Conservation (phyloP, 176 grass and related monocot genomes). For the Ampelocalamus luodianensis region DNA sequence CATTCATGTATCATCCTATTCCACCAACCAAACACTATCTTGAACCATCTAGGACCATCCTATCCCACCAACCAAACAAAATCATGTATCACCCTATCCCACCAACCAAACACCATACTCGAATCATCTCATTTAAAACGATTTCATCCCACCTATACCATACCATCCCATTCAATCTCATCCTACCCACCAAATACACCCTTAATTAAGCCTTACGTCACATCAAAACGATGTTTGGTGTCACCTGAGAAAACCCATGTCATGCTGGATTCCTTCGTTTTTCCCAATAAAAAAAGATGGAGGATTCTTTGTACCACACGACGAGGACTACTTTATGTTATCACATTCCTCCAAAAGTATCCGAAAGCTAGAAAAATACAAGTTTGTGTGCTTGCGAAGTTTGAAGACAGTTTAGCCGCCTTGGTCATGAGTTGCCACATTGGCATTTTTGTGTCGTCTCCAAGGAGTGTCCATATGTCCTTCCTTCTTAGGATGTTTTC, state of each 20-base stretch:
- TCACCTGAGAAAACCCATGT: conserved; percentile 40
- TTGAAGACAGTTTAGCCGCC: background rate
- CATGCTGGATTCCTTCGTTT: conserved; percentile 23
- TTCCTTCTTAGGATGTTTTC: background rate
- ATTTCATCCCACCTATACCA: no score
- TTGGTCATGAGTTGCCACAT: background rate
- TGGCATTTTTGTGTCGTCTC: background rate
- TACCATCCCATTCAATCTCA: no score
- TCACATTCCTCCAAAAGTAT: conserved; percentile 6
- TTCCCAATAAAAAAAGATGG: background rate
- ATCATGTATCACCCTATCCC: no score
- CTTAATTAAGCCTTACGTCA: conserved; percentile 17
- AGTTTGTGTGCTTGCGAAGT: background rate
- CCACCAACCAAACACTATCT: no score
- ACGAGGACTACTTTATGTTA: background rate
- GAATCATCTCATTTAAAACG: no score
- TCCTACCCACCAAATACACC: no score
- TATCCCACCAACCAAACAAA: no score
- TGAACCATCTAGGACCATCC: no score
- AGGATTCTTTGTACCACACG: conserved; percentile 3
- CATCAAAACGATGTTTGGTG: conserved; percentile 6
- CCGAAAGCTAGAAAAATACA: background rate
- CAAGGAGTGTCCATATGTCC: background rate
- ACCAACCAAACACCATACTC: no score
- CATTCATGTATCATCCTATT: no score